Percentiles rank a stretch among this genome's conserved stretches.
These are phyloP conservation scores for Tuber brumale DNA, from an alignment of 495 filamentous ascomycete genomes.

Conservation along the genomic window DNA sequence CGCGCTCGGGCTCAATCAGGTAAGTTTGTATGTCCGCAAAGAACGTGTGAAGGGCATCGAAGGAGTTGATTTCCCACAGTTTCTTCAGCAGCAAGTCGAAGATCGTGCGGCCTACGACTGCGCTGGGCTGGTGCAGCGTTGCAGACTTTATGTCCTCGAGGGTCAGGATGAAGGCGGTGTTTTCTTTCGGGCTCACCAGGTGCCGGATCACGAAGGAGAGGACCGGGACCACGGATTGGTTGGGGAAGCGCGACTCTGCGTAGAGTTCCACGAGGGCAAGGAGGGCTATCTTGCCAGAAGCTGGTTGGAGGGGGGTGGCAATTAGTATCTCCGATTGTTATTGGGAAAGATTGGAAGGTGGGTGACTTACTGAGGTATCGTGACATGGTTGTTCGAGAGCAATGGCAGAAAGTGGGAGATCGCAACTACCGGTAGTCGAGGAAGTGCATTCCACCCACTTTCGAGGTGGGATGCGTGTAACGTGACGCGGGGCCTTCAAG, in stretches of 20 bases:
- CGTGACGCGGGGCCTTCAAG: not conserved
- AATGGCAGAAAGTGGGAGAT: not conserved
- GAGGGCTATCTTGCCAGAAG: slow-evolving; percentile 76
- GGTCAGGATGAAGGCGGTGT: slow-evolving; percentile 51
- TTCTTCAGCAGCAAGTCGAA: slow-evolving; percentile 81
- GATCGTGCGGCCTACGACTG: slow-evolving; percentile 58
- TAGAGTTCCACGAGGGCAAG: slow-evolving; percentile 77
- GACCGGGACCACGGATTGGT: slow-evolving; percentile 66
- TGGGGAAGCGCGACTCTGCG: slow-evolving; percentile 65
- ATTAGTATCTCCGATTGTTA: slow-evolving; percentile 6
- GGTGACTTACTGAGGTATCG: slow-evolving; percentile 29
- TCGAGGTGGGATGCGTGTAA: not conserved
- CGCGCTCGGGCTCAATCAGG: slow-evolving; percentile 46
- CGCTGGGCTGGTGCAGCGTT: slow-evolving; percentile 33
- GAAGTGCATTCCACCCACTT: not conserved
- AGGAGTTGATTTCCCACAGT: slow-evolving; percentile 75
- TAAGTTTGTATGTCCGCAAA: slow-evolving; percentile 52
- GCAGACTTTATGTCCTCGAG: slow-evolving; percentile 47
- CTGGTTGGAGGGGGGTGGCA: slow-evolving; percentile 19
- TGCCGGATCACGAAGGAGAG: slow-evolving; percentile 77
- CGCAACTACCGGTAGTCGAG: not conserved
- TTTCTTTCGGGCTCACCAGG: slow-evolving; percentile 50
- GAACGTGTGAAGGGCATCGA: slow-evolving; percentile 69
- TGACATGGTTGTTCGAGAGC: slow-evolving; percentile 17
- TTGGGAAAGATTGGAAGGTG: slow-evolving; percentile 5